Evolutionary conservation across 768 basidiomycete genomes (phyloP).

Genomic region (Leucocoprinus sp.): DNA sequence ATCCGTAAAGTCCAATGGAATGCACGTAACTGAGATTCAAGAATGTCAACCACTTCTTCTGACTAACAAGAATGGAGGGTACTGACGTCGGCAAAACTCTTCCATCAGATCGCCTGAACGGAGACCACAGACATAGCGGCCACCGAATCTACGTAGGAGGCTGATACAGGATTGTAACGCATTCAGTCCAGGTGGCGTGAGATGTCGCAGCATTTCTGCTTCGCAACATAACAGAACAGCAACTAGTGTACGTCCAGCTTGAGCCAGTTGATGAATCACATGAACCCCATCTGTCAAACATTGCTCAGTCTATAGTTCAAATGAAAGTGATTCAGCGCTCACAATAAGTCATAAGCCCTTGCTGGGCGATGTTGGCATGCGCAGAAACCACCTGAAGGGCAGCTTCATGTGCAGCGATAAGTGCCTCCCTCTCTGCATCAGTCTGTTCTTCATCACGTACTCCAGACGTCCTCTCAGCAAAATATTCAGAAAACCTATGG

Average conservation of each 20-base stretch:
- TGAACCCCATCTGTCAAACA: slow-evolving; percentile 72
- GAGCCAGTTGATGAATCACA: slow-evolving; percentile 91
- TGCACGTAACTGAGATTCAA: slow-evolving; percentile 57
- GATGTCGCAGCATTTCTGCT: slow-evolving; percentile 60
- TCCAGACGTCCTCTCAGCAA: slow-evolving; percentile 59
- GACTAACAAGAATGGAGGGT: not conserved
- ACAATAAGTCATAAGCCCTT: slow-evolving; percentile 94
- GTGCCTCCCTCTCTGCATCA: slow-evolving; percentile 71
- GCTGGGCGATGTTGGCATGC: slow-evolving; percentile 78
- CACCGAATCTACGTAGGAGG: slow-evolving; percentile 81
- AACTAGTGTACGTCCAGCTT: slow-evolving; percentile 85
- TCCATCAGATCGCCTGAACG: slow-evolving; percentile 90
- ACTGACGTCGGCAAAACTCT: slow-evolving; percentile 82
- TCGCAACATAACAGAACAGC: slow-evolving; percentile 86
- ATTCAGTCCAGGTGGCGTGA: slow-evolving; percentile 79
- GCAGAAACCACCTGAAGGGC: slow-evolving; percentile 78
- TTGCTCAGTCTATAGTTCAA: slow-evolving; percentile 4
- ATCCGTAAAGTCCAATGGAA: slow-evolving; percentile 64
- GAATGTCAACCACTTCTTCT: slow-evolving; percentile 1
- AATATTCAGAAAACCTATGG: slow-evolving; percentile 72
- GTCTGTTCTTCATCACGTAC: slow-evolving; percentile 45
- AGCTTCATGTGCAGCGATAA: slow-evolving; percentile 66
- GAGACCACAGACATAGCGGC: slow-evolving; percentile 86
- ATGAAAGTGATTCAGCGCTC: slow-evolving; percentile 25
- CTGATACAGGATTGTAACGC: slow-evolving; percentile 84